Base-by-base conservation (phyloP, 1,139 yeast species). In the Sugiyamaella japonica region DNA sequence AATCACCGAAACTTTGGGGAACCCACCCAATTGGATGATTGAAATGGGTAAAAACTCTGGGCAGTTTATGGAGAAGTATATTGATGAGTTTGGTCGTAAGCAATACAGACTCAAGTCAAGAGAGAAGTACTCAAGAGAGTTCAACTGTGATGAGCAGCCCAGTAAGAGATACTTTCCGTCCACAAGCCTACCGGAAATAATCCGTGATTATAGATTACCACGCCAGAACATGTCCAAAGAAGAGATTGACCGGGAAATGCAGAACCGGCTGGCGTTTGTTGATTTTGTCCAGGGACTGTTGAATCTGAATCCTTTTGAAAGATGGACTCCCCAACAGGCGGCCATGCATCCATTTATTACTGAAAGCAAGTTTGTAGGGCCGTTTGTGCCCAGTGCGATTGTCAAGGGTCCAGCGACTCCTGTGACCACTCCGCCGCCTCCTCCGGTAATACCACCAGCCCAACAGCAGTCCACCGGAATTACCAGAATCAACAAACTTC, bases 291-390 rank as follows among this genome's bases (percentile, higher is more conserved):
- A 77, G 48, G 96, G 96, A 37, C 80, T 89, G 9, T 75, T 93
- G 57, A 89, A 86, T 63, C 73, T 89, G 67, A 91, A 91, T 70
- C 99, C 99, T 0, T 77, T 93, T 64, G 97, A 91, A 69, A 79
- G 99, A 63, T 86, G 97, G 84, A 89, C 97, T 0, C 99, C 99
- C 9, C 97, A 89, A 63, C 97, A 93, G 69, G 99, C 98, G 0
- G 77, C 86, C 23, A 77, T 83, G 71, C 99, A 95, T 72, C 98
- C 98, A 0, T 93, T 95, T 70, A 82, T 93, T 17, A 85, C 85
- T 8, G 72, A 69, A 42, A 59, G 65, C 44, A 66, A 63, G 59
- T 71, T 65, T 52, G 60, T 61, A 7, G 70, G 70, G 2, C 75
- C 74, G n/a, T 73, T 63, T 61, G 69, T 69, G 32, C 70, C 73